Evolutionary conservation across 306 rosid genomes (phyloP).

Genomic region (Alnus glutinosa): DNA sequence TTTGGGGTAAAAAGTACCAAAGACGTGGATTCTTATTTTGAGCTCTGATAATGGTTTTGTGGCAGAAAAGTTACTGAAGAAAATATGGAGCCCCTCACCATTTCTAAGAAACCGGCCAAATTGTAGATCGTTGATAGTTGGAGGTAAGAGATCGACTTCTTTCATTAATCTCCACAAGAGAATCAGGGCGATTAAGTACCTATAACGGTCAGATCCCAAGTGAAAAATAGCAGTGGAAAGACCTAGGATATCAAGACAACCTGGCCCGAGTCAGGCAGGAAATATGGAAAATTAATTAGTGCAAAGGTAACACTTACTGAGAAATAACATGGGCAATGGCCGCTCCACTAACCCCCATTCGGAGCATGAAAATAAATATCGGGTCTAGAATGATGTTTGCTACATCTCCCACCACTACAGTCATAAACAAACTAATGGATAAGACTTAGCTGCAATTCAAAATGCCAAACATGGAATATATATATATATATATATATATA

Average conservation of each 20-base stretch:
- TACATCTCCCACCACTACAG: conserved; percentile 78
- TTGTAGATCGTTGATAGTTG: conserved; percentile 65
- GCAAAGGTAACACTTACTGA: conserved; percentile 60
- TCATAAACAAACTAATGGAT: conserved; percentile 8
- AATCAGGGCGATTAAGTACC: conserved; percentile 68
- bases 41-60: neutral
- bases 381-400: conserved; percentile 89
- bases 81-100: conserved; percentile 40
- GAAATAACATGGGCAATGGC: conserved; percentile 97
- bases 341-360: conserved; percentile 80
- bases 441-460: neutral
- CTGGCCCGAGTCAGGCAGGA: neutral
- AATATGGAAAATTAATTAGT: conserved; percentile 2
- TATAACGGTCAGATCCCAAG: conserved; percentile 25
- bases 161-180: conserved; percentile 68
- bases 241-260: conserved; percentile 4
- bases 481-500: too few species aligned
- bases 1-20: neutral
- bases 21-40: neutral
- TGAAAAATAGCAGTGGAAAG: neutral
- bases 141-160: conserved; percentile 74
- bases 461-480: neutral
- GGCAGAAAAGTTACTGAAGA: conserved; percentile 3
- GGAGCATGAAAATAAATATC: conserved; percentile 65
- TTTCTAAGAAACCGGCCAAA: conserved; percentile 72